Evolutionary conservation across 768 basidiomycete species (phyloP).

Genomic region (Lactarius evosmus): DNA sequence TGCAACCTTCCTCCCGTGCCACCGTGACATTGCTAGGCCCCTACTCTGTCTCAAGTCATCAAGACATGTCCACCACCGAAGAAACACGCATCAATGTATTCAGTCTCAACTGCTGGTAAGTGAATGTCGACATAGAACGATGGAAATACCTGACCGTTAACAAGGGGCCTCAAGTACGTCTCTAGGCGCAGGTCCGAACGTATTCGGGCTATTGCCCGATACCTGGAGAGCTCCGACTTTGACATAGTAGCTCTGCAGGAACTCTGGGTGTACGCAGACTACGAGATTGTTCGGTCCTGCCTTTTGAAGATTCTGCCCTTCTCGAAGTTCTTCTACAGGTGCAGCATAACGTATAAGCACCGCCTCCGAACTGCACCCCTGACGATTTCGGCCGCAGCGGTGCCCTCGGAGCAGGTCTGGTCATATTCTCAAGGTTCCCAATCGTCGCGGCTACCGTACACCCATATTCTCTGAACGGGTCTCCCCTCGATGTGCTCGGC

Average conservation of each 20-base stretch:
- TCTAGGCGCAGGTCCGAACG: constrained; percentile 72
- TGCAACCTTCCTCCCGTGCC: too few species aligned
- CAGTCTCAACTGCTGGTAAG: constrained; percentile 78
- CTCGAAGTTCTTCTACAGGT: constrained; percentile 84
- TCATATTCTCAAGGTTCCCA: constrained; percentile 78
- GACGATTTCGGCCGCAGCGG: constrained; percentile 48
- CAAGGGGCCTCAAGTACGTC: constrained; percentile 85
- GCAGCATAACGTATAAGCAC: constrained; percentile 22
- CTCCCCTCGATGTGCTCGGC: constrained; percentile 72
- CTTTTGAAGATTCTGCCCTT: constrained; percentile 57
- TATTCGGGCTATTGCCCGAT: constrained; percentile 67
- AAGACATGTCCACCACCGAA: constrained; percentile 29
- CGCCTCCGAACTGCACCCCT: background rate
- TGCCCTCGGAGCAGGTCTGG: constrained; percentile 90
- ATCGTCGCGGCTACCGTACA: constrained; percentile 68
- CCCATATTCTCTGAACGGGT: constrained; percentile 82
- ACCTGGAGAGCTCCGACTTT: constrained; percentile 58
- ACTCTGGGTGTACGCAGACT: constrained; percentile 85
- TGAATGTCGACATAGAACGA: background rate
- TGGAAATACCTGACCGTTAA: background rate
- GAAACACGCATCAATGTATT: constrained; percentile 57
- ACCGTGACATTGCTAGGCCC: too few species aligned
- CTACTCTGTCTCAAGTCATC: background rate
- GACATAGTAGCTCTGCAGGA: constrained; percentile 87
- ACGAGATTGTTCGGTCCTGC: constrained; percentile 56